A percentile compares a stretch with the other conserved stretches of the same genome.
Evolutionary conservation across 305 asterid genomes (phyloP).

Genomic region (Fraxinus platypoda): DNA sequence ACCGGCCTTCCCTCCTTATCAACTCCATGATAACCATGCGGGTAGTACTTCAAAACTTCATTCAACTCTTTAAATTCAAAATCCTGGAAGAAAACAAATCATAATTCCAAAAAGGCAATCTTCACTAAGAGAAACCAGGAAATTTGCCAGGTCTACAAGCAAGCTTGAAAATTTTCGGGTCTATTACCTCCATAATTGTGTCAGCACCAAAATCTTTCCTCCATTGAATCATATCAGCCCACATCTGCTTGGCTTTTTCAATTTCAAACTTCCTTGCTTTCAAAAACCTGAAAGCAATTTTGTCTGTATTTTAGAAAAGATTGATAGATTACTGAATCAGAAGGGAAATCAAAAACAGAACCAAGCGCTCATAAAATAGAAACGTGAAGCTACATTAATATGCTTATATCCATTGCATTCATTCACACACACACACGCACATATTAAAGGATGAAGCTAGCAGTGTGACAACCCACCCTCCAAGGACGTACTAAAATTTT

Average conservation of each 20-base stretch:
- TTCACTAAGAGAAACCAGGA: background rate
- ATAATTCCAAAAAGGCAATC: background rate
- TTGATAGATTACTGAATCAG: background rate
- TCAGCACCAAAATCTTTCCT: slow-evolving; percentile 36
- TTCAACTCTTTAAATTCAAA: slow-evolving; percentile 63
- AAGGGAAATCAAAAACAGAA: background rate
- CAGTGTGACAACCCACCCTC: background rate
- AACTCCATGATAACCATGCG: slow-evolving; percentile 81
- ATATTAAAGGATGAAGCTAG: background rate
- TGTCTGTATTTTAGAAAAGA: background rate
- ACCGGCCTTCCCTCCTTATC: slow-evolving; percentile 85
- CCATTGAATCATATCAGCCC: slow-evolving; percentile 40
- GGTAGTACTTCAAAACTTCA: slow-evolving; percentile 67
- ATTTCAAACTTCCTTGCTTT: slow-evolving; percentile 36
- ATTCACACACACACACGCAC: too few relatives aligned
- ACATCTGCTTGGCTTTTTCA: slow-evolving; percentile 38
- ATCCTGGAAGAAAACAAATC: slow-evolving; percentile 42
- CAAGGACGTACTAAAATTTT: background rate
- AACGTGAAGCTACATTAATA: background rate
- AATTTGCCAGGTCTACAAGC: background rate
- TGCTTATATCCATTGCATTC: background rate
- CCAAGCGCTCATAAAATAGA: background rate
- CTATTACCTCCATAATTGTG: slow-evolving; percentile 28
- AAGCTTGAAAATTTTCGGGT: background rate
- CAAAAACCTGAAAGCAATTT: slow-evolving; percentile 29